Conservation (phyloP, 1,284 basidiomycete species). For the Sparassis latifolia region DNA sequence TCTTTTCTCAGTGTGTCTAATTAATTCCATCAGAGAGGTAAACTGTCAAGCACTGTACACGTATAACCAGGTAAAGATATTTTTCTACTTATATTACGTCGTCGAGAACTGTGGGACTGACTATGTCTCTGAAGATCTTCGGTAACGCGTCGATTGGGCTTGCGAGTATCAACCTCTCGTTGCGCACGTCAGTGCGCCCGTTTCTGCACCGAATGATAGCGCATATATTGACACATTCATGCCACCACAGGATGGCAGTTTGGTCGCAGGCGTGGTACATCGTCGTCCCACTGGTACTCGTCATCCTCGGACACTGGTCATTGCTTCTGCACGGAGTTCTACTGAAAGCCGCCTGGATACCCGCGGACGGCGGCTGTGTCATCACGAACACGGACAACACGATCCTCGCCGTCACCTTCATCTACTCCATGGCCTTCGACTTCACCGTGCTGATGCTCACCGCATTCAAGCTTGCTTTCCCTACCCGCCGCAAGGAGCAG, state of each 20-base stretch:
- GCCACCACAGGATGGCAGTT: constrained; percentile 51
- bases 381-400: constrained; percentile 52
- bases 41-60: constrained; percentile 68
- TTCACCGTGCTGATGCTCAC: constrained; percentile 24
- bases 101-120: too few species aligned
- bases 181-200: constrained; percentile 50
- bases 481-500: constrained; percentile 28
- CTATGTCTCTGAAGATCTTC: constrained; percentile 29
- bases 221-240: constrained; percentile 6
- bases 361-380: constrained; percentile 37
- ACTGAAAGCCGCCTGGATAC: constrained; percentile 50
- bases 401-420: constrained; percentile 42
- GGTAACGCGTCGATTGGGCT: constrained; percentile 68
- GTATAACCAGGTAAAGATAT: constrained; percentile 46
- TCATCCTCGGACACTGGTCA: constrained; percentile 70
- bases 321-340: constrained; percentile 62
- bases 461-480: constrained; percentile 43
- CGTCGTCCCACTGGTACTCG: constrained; percentile 41
- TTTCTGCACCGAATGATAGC: background rate
- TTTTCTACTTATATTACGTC: too few species aligned
- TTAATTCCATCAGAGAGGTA: constrained; percentile 36
- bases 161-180: constrained; percentile 69
- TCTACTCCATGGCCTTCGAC: constrained; percentile 29
- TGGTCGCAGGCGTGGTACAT: constrained; percentile 61
- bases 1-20: constrained; percentile 3